Conservation (phyloP, 371 early-diverging fungal genomes). For the Actinomucor elegans region DNA sequence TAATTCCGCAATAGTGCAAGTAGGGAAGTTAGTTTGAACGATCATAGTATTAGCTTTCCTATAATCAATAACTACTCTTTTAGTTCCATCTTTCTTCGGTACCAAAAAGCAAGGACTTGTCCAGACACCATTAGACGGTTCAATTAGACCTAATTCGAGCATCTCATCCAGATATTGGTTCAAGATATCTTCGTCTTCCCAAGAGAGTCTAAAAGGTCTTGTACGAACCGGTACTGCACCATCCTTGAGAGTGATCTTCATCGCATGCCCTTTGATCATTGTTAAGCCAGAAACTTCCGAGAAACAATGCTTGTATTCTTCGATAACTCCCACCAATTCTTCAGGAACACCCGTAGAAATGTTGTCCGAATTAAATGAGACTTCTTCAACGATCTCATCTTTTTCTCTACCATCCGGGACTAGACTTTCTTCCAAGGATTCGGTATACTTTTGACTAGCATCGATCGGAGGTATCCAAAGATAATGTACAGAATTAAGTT, state of each 20-base stretch:
- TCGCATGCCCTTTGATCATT: neutral
- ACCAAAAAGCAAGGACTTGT: no score
- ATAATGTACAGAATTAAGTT: no score
- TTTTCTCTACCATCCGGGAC: neutral
- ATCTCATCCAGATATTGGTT: no score
- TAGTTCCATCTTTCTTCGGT: no score
- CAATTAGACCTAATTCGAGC: no score
- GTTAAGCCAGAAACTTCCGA: constrained; percentile 16
- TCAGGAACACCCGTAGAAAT: neutral
- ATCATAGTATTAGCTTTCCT: constrained; percentile 1
- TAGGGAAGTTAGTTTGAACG: no score
- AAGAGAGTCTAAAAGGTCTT: constrained; percentile 14
- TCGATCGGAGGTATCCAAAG: neutral
- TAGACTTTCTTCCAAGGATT: neutral
- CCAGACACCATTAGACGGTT: no score
- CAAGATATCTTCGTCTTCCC: constrained; percentile 21
- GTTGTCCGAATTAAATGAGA: neutral
- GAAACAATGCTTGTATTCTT: constrained; percentile 5
- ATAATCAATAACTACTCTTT: no score
- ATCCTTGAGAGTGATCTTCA: neutral
- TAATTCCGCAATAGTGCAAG: no score
- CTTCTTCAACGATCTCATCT: no score
- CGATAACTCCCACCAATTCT: neutral
- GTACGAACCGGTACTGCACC: constrained; percentile 6
- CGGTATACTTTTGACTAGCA: neutral